Percentiles rank a stretch among this genome's conserved stretches.
These are phyloP conservation scores for Pichia sp. DNA, from an alignment of 1,139 yeast genomes.

Conservation along the genomic window DNA sequence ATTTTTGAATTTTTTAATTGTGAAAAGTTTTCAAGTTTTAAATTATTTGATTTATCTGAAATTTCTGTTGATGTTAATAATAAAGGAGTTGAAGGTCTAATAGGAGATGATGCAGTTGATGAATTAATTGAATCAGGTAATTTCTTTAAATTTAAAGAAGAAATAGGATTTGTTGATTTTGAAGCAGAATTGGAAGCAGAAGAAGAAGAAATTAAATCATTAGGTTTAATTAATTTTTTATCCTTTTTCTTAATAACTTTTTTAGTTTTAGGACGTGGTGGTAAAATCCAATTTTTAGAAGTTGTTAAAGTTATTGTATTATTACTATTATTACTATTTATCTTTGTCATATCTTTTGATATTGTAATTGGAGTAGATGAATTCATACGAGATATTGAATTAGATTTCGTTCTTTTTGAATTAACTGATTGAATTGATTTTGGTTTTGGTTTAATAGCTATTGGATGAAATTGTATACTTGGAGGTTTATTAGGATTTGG, in stretches of 20 bases:
- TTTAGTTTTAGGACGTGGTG: slow-evolving; percentile 62
- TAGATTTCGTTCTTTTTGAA: slow-evolving; percentile 13
- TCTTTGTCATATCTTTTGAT: slow-evolving; percentile 16
- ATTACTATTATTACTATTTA: not conserved
- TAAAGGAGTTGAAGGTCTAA: not conserved
- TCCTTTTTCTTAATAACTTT: slow-evolving; percentile 31
- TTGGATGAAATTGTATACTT: slow-evolving; percentile 22
- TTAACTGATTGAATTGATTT: slow-evolving; percentile 19
- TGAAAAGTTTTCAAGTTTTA: too few relatives aligned
- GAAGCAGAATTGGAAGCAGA: not conserved
- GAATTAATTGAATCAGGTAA: not conserved
- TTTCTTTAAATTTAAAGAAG: not conserved
- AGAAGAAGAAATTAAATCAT: not conserved
- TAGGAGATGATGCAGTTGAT: not conserved
- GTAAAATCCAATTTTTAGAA: slow-evolving; percentile 56
- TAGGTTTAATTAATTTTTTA: slow-evolving; percentile 1
- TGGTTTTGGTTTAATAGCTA: slow-evolving; percentile 29
- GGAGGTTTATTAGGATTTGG: slow-evolving; percentile 11
- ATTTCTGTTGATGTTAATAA: not conserved
- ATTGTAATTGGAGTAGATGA: slow-evolving; percentile 10
- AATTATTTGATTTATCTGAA: not conserved
- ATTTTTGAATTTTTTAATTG: not conserved
- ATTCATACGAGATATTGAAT: slow-evolving; percentile 4
- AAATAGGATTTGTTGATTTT: not conserved
- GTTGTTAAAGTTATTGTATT: slow-evolving; percentile 29